Evolutionary conservation across 768 basidiomycete genomes (phyloP).

Genomic region (Gelatoporia subvermispora): DNA sequence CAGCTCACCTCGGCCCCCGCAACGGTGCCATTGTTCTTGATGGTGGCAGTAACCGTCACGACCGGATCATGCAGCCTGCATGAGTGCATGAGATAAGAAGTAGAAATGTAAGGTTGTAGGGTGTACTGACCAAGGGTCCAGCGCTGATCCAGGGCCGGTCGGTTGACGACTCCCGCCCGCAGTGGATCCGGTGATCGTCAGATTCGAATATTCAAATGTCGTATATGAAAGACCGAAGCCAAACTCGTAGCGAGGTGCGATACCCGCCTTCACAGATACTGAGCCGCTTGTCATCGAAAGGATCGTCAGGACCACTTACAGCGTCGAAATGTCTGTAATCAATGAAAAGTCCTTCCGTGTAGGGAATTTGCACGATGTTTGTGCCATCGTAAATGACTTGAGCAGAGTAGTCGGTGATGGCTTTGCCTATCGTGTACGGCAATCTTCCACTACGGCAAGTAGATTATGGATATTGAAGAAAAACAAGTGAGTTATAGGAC

Average conservation of each 20-base stretch:
- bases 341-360: constrained; percentile 53
- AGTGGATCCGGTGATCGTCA: constrained; percentile 27
- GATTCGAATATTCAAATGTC: constrained; percentile 55
- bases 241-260: constrained; percentile 57
- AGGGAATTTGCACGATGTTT: constrained; percentile 42
- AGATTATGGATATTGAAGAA: no score
- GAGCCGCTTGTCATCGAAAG: constrained; percentile 1
- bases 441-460: constrained; percentile 32
- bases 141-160: constrained; percentile 43
- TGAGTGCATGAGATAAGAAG: neutral
- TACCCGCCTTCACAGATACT: constrained; percentile 23
- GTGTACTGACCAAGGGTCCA: constrained; percentile 43
- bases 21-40: constrained; percentile 49
- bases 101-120: neutral
- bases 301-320: constrained; percentile 9
- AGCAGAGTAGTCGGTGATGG: constrained; percentile 49
- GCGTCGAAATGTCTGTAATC: constrained; percentile 57
- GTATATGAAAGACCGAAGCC: constrained; percentile 76
- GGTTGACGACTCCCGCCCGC: constrained; percentile 37
- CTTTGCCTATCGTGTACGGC: constrained; percentile 48
- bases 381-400: constrained; percentile 31
- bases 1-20: constrained; percentile 49
- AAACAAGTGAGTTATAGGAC: no score
- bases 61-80: constrained; percentile 47
- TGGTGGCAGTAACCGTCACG: constrained; percentile 46